These are phyloP conservation scores for Ceratobasidium sp. DNA, from an alignment of 1,284 basidiomycete species.

Conservation along the genomic window DNA sequence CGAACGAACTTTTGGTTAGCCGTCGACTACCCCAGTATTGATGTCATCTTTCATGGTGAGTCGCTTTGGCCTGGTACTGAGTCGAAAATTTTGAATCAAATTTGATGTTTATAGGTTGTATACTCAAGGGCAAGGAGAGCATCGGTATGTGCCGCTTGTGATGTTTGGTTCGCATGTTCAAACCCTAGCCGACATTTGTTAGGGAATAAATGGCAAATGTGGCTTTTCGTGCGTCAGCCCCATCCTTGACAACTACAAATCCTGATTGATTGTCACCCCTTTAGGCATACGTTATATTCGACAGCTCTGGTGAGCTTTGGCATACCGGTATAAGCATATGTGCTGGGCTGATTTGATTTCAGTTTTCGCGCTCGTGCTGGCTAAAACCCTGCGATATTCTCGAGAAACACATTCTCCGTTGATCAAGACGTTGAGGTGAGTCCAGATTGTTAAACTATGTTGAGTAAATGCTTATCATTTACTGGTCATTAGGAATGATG, in stretches of 20 bases:
- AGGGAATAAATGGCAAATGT: conserved; percentile 33
- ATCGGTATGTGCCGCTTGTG: conserved; percentile 1
- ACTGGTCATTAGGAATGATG: conserved; percentile 11
- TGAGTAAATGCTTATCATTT: not conserved
- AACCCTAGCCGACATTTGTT: too few species aligned
- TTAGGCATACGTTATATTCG: conserved; percentile 30
- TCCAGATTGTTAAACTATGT: not conserved
- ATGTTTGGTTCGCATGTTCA: not conserved
- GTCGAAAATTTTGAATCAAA: not conserved
- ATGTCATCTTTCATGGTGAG: conserved; percentile 32
- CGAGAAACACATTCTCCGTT: conserved; percentile 26
- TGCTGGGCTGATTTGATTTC: not conserved
- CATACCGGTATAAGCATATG: not conserved
- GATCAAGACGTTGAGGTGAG: conserved; percentile 20
- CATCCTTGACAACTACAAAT: not conserved
- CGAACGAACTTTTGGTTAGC: not conserved
- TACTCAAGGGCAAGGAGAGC: conserved; percentile 11
- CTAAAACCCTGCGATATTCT: conserved; percentile 22
- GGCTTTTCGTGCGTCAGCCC: conserved; percentile 22
- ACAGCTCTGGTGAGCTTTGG: conserved; percentile 17
- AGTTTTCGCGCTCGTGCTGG: conserved; percentile 30
- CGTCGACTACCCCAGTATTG: conserved; percentile 22
- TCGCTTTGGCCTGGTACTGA: not conserved
- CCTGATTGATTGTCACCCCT: not conserved
- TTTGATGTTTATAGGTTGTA: conserved; percentile 6